Evolutionary conservation across 305 asterid genomes (phyloP).

Genomic region (Ruellia speciosa): DNA sequence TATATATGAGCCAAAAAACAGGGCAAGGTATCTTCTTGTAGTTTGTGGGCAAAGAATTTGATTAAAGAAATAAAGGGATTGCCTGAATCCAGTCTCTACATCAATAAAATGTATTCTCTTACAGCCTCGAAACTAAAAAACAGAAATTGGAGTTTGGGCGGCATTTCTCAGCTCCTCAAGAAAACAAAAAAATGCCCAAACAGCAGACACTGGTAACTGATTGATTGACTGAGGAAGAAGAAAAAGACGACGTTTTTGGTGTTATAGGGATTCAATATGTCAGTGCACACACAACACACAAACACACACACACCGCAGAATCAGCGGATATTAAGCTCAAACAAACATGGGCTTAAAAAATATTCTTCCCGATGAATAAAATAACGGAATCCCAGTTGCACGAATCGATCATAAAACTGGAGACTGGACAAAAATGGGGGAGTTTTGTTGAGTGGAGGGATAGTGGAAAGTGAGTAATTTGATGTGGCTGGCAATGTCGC

Average conservation of each 20-base stretch:
- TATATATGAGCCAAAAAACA: slow-evolving; percentile 19
- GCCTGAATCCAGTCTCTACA: neutral
- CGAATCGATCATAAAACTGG: neutral
- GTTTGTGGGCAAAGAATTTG: slow-evolving; percentile 25
- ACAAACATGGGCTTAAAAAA: neutral
- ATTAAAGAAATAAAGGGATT: slow-evolving; percentile 7
- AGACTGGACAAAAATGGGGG: neutral
- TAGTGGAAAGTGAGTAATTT: slow-evolving; percentile 4
- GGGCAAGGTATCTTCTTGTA: slow-evolving; percentile 35
- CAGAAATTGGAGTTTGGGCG: no score
- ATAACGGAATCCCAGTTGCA: no score
- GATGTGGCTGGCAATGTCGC: neutral
- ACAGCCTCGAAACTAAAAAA: no score
- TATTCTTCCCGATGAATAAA: no score
- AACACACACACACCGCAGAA: slow-evolving; percentile 15
- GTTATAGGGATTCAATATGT: slow-evolving; percentile 15
- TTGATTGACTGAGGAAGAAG: slow-evolving; percentile 15
- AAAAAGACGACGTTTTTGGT: slow-evolving; percentile 23
- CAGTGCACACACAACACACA: slow-evolving; percentile 18
- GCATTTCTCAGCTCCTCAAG: neutral
- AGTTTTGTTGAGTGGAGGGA: neutral
- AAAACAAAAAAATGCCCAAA: slow-evolving; percentile 25
- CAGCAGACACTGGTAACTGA: slow-evolving; percentile 4
- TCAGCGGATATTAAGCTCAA: neutral
- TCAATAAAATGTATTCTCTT: no score